These are phyloP conservation scores for Harringtonia lauricola DNA, from an alignment of 2,329 filamentous ascomycete genomes.

Conservation along the genomic window DNA sequence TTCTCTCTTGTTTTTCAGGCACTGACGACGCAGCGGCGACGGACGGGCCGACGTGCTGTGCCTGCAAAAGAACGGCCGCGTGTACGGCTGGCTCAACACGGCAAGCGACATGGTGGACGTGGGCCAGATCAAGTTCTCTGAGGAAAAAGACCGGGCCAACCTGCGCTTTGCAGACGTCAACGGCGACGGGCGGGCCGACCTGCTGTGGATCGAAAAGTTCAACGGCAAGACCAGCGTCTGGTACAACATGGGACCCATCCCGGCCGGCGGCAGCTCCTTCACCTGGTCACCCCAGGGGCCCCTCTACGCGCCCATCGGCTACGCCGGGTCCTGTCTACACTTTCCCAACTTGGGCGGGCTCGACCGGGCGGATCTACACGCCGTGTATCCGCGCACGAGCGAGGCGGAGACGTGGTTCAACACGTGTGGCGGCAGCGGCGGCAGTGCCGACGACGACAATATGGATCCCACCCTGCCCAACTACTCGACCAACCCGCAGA, in stretches of 20 bases:
- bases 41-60: conserved; percentile 21
- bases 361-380: background rate
- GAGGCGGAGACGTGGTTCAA: background rate
- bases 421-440: background rate
- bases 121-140: conserved; percentile 16
- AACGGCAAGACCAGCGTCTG: conserved; percentile 16
- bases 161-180: conserved; percentile 11
- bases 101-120: conserved; percentile 4
- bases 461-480: too few species aligned
- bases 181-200: conserved; percentile 17
- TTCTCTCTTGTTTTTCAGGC: too few species aligned
- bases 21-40: conserved; percentile 11
- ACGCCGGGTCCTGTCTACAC: background rate
- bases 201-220: conserved; percentile 18
- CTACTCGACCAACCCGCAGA: too few species aligned
- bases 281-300: background rate
- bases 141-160: conserved; percentile 8
- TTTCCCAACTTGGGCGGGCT: background rate
- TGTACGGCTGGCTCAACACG: conserved; percentile 11
- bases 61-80: conserved; percentile 17
- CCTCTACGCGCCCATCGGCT: background rate
- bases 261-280: background rate
- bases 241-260: conserved; percentile 12
- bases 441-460: background rate
- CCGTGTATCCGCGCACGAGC: background rate